Evolutionary conservation across 257 asterid species (phyloP), one percentile per base, ranked within the genome.

Genomic region (Dorcoceras hygrometricum): DNA sequence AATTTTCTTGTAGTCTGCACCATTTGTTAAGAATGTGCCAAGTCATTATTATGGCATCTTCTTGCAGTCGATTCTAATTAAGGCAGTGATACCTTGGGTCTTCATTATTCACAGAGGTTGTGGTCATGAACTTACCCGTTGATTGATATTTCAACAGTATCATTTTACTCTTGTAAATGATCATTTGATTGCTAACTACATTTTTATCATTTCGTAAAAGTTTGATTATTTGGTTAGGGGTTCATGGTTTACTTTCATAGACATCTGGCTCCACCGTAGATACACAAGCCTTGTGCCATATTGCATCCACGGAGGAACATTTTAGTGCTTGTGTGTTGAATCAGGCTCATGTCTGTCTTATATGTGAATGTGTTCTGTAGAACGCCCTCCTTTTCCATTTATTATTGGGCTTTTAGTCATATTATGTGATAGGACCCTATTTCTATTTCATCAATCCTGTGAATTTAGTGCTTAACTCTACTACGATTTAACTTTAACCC

Each of bases 1-100:
- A 62, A 22, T 77, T 54, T 48, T 62, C 28, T 23, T 12, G 19
- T 19, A 54, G 28, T 56, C 27, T 56, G 2, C 34, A 19, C 23
- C 50, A 36, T 48, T 68, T 26, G 63, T 23, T 68, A 67, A 65
- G 57, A 43, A 43, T 26, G 59, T 16, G 12, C 48, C 55, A 28
- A 28, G 46, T 63, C 58, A 50, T 66, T 57, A 36, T 39, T 46
- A 19, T 31, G 27, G 22, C 12, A 57, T 59, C 57, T 19, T 59
- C 61, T 19, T 36, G 55, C 62, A 24, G 63, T 69, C 57, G 68
- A 51, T 72, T 67, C 39, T 51, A 34, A 23, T 70, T 55, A 23
- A 58, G 59, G 63, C 50, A 43, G 51, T 43, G 51, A 43, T 43
- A 43, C 19, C 4, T 23, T 64, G 43, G 43, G 27, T 48, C 19